phyloP scores from a whole-genome alignment of 805 yeast genomes.

The Saccharomycopsis oosterbeekiorum region DNA sequence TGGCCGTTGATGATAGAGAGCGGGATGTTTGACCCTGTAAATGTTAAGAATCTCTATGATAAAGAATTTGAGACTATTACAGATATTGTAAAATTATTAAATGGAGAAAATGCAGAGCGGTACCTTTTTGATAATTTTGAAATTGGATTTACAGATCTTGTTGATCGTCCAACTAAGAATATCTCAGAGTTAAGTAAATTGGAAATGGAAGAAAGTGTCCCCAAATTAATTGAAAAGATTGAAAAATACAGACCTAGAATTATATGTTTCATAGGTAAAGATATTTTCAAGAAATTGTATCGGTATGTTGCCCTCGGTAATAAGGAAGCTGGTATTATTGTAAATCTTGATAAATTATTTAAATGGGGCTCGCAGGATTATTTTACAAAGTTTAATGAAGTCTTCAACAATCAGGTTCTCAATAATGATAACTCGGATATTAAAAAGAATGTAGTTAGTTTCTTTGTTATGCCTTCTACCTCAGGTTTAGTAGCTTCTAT shows the following conservation, averaged over 20 bases:
- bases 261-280: slow-evolving; percentile 60
- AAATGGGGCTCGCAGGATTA: slow-evolving; percentile 42
- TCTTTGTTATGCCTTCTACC: slow-evolving; percentile 11
- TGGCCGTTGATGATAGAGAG: slow-evolving; percentile 56
- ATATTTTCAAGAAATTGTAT: slow-evolving; percentile 58
- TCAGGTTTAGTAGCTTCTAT: slow-evolving; percentile 14
- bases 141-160: slow-evolving; percentile 67
- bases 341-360: slow-evolving; percentile 27
- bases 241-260: slow-evolving; percentile 29
- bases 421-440: not conserved
- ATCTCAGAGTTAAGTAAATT: slow-evolving; percentile 40
- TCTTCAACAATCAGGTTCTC: not conserved
- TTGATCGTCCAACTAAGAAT: slow-evolving; percentile 50
- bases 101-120: slow-evolving; percentile 31
- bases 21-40: slow-evolving; percentile 28
- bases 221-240: slow-evolving; percentile 39
- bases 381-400: slow-evolving; percentile 1
- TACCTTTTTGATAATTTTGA: slow-evolving; percentile 32
- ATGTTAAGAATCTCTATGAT: not conserved
- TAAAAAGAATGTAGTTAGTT: not conserved
- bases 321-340: not conserved
- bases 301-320: slow-evolving; percentile 17
- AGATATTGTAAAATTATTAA: slow-evolving; percentile 21
- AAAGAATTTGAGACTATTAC: not conserved
- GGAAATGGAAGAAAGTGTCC: slow-evolving; percentile 51